These are phyloP conservation scores for Colletotrichum lini DNA, from an alignment of 2,329 filamentous ascomycete genomes.

Conservation along the genomic window DNA sequence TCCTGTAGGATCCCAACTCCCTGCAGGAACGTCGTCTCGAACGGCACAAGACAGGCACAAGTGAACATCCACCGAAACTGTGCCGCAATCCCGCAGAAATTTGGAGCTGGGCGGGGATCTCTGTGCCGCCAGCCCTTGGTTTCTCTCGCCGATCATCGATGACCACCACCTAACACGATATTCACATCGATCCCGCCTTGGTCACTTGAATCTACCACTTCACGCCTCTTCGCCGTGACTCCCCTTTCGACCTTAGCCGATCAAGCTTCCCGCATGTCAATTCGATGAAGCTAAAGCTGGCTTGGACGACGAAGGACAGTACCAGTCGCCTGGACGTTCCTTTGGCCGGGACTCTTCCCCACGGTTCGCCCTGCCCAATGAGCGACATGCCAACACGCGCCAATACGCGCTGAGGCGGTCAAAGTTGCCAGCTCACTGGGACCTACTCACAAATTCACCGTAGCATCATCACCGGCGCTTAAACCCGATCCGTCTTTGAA, in stretches of 20 bases:
- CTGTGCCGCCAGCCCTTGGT: conserved; percentile 30
- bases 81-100: conserved; percentile 32
- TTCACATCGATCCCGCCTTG: conserved; percentile 4
- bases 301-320: conserved; percentile 10
- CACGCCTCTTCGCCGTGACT: conserved; percentile 9
- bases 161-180: conserved; percentile 24
- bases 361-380: conserved; percentile 21
- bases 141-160: conserved; percentile 26
- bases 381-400: conserved; percentile 8
- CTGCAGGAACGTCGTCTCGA: conserved; percentile 27
- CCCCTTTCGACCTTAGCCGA: conserved; percentile 21
- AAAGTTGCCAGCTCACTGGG: conserved; percentile 20
- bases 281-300: conserved; percentile 10
- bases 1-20: conserved; percentile 14
- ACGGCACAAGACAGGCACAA: neutral
- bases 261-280: conserved; percentile 15
- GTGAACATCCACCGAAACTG: conserved; percentile 25
- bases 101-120: conserved; percentile 22
- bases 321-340: conserved; percentile 14
- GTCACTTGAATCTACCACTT: conserved; percentile 7
- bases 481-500: conserved; percentile 21
- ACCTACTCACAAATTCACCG: conserved; percentile 12
- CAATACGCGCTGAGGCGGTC: conserved; percentile 9
- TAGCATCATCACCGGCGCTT: conserved; percentile 23
- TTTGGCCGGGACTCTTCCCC: conserved; percentile 15